Conservation (phyloP, 192 early-diverging fungal genomes). For the Podila horticola region DNA sequence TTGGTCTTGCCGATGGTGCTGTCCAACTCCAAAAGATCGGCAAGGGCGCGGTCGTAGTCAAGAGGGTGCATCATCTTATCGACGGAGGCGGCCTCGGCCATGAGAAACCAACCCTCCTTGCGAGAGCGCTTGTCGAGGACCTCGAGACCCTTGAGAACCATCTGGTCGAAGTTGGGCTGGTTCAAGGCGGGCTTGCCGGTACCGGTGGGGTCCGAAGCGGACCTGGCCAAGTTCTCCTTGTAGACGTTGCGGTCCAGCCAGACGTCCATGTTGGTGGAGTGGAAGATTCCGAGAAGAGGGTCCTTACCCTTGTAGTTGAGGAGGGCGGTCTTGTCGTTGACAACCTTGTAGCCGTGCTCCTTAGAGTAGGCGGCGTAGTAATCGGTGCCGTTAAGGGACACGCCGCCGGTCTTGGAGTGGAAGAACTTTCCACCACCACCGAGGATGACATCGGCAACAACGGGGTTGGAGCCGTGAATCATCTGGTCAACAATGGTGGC, state of each 20-base stretch:
- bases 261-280: constrained; percentile 64
- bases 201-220: constrained; percentile 55
- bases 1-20: constrained; percentile 64
- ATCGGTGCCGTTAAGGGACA: constrained; percentile 58
- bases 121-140: constrained; percentile 66
- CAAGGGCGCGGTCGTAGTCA: constrained; percentile 70
- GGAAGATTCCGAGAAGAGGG: constrained; percentile 73
- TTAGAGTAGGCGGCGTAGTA: constrained; percentile 61
- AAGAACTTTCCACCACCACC: constrained; percentile 73
- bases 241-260: constrained; percentile 73
- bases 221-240: constrained; percentile 56
- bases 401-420: constrained; percentile 49
- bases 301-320: constrained; percentile 60
- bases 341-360: constrained; percentile 63
- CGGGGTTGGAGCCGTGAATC: constrained; percentile 62
- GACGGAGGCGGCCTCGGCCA: constrained; percentile 72
- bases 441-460: constrained; percentile 69
- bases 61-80: constrained; percentile 72
- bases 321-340: constrained; percentile 57
- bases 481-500: constrained; percentile 67
- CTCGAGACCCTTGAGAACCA: constrained; percentile 70
- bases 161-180: constrained; percentile 67
- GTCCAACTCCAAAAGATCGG: constrained; percentile 73
- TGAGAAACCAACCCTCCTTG: constrained; percentile 71
- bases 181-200: constrained; percentile 55